These are phyloP conservation scores for Lentinula guzmanii DNA, from an alignment of 768 basidiomycete genomes.

Conservation along the genomic window DNA sequence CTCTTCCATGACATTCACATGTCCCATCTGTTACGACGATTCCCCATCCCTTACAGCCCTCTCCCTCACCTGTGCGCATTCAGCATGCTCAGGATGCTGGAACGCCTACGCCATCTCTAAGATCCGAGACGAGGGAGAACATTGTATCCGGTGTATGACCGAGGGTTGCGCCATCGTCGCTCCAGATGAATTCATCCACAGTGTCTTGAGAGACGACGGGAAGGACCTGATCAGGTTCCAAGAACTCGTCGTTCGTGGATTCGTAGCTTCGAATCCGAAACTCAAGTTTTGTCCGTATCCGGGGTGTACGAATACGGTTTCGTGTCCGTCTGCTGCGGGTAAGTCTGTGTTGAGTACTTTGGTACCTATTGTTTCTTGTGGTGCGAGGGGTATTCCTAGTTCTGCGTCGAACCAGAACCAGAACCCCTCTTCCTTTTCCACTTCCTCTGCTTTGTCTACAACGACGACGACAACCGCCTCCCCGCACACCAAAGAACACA, in stretches of 20 bases:
- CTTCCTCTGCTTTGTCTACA: neutral
- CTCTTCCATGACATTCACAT: slow-evolving; percentile 52
- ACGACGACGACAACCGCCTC: neutral
- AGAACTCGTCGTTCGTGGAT: slow-evolving; percentile 84
- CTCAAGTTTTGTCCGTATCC: slow-evolving; percentile 97
- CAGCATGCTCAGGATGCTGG: slow-evolving; percentile 86
- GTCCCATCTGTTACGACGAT: slow-evolving; percentile 93
- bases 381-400: slow-evolving; percentile 45
- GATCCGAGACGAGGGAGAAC: slow-evolving; percentile 77
- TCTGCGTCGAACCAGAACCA: slow-evolving; percentile 9
- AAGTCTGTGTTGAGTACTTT: slow-evolving; percentile 68
- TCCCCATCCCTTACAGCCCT: slow-evolving; percentile 51
- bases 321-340: slow-evolving; percentile 76
- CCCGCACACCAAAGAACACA: slow-evolving; percentile 47
- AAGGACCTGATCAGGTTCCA: slow-evolving; percentile 68
- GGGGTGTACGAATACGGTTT: slow-evolving; percentile 89
- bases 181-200: slow-evolving; percentile 56
- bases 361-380: slow-evolving; percentile 88
- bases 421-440: slow-evolving; percentile 12
- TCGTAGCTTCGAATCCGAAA: slow-evolving; percentile 75
- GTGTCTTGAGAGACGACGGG: slow-evolving; percentile 46
- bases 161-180: slow-evolving; percentile 65
- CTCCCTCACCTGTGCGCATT: slow-evolving; percentile 75
- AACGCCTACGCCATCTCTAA: slow-evolving; percentile 71
- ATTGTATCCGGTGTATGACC: slow-evolving; percentile 72